Evolutionary conservation across 1,284 basidiomycete species (phyloP).

Genomic region (Malassezia psittaci): DNA sequence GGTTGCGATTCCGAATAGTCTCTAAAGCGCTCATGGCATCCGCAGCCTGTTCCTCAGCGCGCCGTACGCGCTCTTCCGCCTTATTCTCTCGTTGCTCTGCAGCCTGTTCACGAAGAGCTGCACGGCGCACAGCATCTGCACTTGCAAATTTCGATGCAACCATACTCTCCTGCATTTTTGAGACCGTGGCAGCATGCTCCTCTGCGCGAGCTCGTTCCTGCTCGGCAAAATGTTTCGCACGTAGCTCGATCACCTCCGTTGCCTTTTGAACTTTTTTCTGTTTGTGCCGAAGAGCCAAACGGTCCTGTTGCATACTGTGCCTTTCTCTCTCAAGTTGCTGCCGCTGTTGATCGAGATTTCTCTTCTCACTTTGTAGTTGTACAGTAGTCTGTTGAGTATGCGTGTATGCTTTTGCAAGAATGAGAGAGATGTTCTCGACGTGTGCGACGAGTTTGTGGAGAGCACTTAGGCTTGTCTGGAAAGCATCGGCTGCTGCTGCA

Average conservation of each 20-base stretch:
- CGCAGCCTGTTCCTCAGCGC: conserved; percentile 8
- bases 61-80: neutral
- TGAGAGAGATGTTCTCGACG: neutral
- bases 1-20: conserved; percentile 2
- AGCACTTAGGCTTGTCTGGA: neutral
- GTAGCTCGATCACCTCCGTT: neutral
- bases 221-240: neutral
- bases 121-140: conserved; percentile 12
- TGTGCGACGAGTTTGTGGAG: neutral
- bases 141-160: conserved; percentile 1
- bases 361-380: neutral
- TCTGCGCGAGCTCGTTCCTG: neutral
- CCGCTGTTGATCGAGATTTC: neutral
- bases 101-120: conserved; percentile 6
- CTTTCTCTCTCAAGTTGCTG: neutral
- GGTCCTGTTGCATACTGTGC: neutral
- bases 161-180: neutral
- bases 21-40: conserved; percentile 3
- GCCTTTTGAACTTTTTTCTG: conserved; percentile 1
- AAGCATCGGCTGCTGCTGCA: neutral
- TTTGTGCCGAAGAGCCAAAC: conserved; percentile 8
- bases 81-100: neutral
- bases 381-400: neutral
- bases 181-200: neutral
- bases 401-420: conserved; percentile 2